phyloP scores from a whole-genome alignment of 768 basidiomycete species.

The Dacryopinax spathularia region DNA sequence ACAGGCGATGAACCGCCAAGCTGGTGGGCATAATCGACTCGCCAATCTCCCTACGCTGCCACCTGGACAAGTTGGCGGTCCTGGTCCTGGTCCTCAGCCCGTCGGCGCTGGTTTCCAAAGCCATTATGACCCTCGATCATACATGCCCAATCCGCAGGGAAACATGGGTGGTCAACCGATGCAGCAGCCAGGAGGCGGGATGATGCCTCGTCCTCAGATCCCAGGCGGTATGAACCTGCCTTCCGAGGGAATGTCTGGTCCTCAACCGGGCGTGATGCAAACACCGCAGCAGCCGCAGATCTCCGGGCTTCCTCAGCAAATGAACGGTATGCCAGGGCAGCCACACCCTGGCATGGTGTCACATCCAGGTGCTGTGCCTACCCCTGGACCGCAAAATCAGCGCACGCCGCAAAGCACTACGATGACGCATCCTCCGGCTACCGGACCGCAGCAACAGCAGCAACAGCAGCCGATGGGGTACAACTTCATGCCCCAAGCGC shows the following conservation, averaged over 20 bases:
- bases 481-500: background rate
- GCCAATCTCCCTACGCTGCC: constrained; percentile 25
- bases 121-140: background rate
- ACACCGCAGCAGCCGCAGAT: constrained; percentile 8
- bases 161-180: background rate
- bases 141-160: background rate
- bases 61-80: constrained; percentile 6
- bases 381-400: background rate
- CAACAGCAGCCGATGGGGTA: background rate
- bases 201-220: constrained; percentile 23
- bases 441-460: background rate
- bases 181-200: constrained; percentile 27
- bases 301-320: background rate
- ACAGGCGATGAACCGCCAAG: background rate
- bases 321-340: constrained; percentile 12
- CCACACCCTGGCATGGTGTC: background rate
- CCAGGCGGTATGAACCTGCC: constrained; percentile 9
- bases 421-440: background rate
- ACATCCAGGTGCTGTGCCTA: background rate
- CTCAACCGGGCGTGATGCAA: constrained; percentile 14
- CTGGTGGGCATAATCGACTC: constrained; percentile 13
- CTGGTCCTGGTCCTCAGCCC: constrained; percentile 20
- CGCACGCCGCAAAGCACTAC: background rate
- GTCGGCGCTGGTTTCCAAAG: constrained; percentile 11
- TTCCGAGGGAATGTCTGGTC: background rate